Conservation (phyloP, 108 stramenopile genomes). For the Fragilaria crotonensis region DNA sequence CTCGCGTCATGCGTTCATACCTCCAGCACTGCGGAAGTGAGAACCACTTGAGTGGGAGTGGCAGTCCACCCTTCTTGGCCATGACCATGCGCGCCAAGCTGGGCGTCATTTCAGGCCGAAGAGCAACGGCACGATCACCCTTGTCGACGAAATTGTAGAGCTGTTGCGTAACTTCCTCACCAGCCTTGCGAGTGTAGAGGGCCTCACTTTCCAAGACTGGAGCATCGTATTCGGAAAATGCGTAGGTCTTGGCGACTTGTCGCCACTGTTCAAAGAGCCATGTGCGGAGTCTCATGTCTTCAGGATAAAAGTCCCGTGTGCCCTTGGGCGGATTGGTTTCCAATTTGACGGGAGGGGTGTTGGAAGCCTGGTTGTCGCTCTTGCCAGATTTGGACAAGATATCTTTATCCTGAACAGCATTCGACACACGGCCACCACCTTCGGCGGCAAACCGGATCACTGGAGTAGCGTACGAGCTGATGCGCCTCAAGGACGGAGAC, state of each 20-base stretch:
- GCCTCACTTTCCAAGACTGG: slow-evolving; percentile 91
- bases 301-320: slow-evolving; percentile 96
- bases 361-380: neutral
- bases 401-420: slow-evolving; percentile 64
- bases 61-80: slow-evolving; percentile 84
- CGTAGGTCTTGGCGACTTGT: slow-evolving; percentile 61
- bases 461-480: too few species aligned
- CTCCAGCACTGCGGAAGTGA: slow-evolving; percentile 95
- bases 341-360: slow-evolving; percentile 24
- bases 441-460: neutral
- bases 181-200: slow-evolving; percentile 94
- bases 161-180: slow-evolving; percentile 97
- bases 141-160: slow-evolving; percentile 97
- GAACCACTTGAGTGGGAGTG: slow-evolving; percentile 94
- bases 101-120: slow-evolving; percentile 98
- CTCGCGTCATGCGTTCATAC: slow-evolving; percentile 98
- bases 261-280: slow-evolving; percentile 96
- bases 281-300: slow-evolving; percentile 86
- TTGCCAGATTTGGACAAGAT: slow-evolving; percentile 21
- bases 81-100: slow-evolving; percentile 96
- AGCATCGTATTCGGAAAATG: slow-evolving; percentile 96
- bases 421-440: slow-evolving; percentile 57
- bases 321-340: slow-evolving; percentile 95
- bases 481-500: too few species aligned
- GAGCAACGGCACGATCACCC: slow-evolving; percentile 77